A percentile compares a stretch with the other conserved stretches of the same genome.
Conservation (phyloP, 2,329 filamentous ascomycete genomes). For the Pyrenochaeta sp. region DNA sequence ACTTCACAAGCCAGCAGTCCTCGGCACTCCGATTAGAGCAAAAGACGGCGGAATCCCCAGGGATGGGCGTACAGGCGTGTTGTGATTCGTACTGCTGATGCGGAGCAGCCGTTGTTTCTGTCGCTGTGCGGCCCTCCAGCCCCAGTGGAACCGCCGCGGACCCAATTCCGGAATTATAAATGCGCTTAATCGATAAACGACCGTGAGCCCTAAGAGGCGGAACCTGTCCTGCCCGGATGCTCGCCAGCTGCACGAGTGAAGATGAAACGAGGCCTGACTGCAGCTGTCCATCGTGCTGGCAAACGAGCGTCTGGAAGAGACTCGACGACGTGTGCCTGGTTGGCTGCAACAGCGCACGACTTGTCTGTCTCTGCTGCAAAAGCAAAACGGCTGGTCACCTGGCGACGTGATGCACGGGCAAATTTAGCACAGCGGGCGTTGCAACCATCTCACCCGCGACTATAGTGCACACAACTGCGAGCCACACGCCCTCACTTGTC, state of each 20-base stretch:
- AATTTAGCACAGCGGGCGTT: conserved; percentile 33
- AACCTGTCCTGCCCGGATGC: conserved; percentile 3
- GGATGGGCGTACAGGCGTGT: conserved; percentile 8
- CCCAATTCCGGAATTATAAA: conserved; percentile 16
- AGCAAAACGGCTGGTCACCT: conserved; percentile 38
- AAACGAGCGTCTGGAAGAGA: conserved; percentile 37
- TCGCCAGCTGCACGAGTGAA: conserved; percentile 2
- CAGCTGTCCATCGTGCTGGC: conserved; percentile 12
- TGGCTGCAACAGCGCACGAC: conserved; percentile 31
- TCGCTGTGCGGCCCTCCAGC: conserved; percentile 18
- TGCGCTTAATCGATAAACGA: conserved; percentile 11
- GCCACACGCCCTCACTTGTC: no score
- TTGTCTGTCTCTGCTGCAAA: conserved; percentile 27
- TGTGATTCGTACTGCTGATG: conserved; percentile 9
- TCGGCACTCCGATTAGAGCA: conserved; percentile 5
- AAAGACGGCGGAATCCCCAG: background rate
- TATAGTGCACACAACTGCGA: background rate
- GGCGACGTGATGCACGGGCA: conserved; percentile 30
- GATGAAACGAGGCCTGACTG: conserved; percentile 17
- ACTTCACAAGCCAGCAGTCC: conserved; percentile 3
- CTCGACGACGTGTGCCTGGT: conserved; percentile 16
- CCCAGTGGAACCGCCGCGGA: conserved; percentile 20
- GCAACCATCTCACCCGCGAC: background rate
- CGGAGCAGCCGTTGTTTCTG: conserved; percentile 13
- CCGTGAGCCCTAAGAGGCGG: background rate